phyloP scores from a whole-genome alignment of 1,284 basidiomycete genomes.

The Phaffia rhodozyma region DNA sequence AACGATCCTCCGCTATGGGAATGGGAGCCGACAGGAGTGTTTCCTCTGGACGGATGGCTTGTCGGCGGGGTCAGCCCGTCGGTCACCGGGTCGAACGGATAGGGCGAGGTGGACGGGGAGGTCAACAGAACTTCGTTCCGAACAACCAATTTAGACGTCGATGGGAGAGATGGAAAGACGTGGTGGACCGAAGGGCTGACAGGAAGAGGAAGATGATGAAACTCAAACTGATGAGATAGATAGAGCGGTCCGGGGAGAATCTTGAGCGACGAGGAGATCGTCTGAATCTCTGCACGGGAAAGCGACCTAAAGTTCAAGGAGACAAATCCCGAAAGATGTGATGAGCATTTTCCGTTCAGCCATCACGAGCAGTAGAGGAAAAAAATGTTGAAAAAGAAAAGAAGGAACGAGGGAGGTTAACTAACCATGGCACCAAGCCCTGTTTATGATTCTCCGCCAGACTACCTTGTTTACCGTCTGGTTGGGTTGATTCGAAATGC shows the following conservation, averaged over 20 bases:
- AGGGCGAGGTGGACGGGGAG: background rate
- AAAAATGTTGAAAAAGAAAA: too few relatives aligned
- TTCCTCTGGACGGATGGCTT: background rate
- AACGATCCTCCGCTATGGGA: conserved; percentile 1
- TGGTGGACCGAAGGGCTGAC: background rate
- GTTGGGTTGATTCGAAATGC: too few relatives aligned
- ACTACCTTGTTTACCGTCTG: background rate
- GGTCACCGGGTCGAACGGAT: background rate
- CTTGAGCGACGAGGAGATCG: background rate
- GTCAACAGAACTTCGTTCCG: conserved; percentile 5
- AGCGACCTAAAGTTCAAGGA: conserved; percentile 2
- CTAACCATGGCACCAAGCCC: background rate
- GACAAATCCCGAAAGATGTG: background rate
- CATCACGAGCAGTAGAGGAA: too few relatives aligned
- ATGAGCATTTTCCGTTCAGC: too few relatives aligned
- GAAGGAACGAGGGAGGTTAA: too few relatives aligned
- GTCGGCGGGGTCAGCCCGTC: too few relatives aligned
- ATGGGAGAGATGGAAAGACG: background rate
- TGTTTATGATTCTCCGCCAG: background rate
- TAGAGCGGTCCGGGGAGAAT: conserved; percentile 3
- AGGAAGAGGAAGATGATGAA: background rate
- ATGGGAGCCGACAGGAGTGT: background rate
- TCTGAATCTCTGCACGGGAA: conserved; percentile 13
- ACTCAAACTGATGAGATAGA: conserved; percentile 10
- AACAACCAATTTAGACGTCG: background rate